A percentile compares a stretch with the other conserved stretches of the same genome.
phyloP scores from a whole-genome alignment of 345 rosid species.

The Boechera stricta region DNA sequence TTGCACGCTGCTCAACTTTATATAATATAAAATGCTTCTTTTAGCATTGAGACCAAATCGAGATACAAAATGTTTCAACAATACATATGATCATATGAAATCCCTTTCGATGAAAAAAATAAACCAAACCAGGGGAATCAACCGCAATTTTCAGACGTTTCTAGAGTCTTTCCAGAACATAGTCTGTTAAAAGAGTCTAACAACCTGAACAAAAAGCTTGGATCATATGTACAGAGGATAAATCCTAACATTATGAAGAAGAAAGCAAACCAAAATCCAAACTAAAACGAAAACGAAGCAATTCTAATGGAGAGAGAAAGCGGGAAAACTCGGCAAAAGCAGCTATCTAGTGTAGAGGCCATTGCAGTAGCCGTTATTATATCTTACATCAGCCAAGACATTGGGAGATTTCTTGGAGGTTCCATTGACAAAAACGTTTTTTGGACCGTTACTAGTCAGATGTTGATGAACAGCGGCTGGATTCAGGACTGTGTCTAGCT shows the following conservation, averaged over 20 bases:
- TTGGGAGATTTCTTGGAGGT: conserved; percentile 52
- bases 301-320: background rate
- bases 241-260: conserved; percentile 4
- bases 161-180: conserved; percentile 28
- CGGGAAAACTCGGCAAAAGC: background rate
- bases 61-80: conserved; percentile 29
- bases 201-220: conserved; percentile 31
- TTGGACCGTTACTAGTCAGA: conserved; percentile 46
- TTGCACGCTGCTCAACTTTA: too few species aligned
- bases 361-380: conserved; percentile 57
- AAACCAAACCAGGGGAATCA: conserved; percentile 31
- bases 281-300: conserved; percentile 12
- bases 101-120: conserved; percentile 31
- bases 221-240: conserved; percentile 36
- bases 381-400: conserved; percentile 54
- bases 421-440: conserved; percentile 55
- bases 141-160: conserved; percentile 27
- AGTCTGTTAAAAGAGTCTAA: conserved; percentile 21
- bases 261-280: conserved; percentile 33
- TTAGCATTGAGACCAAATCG: conserved; percentile 23
- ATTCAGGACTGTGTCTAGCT: conserved; percentile 57
- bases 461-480: conserved; percentile 40
- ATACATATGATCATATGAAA: conserved; percentile 38
- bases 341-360: conserved; percentile 61
- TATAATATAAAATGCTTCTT: background rate